Percentiles rank a stretch among this genome's conserved stretches.
Conservation (phyloP, 371 early-diverging fungal species). For the Rhizopus delemar region DNA sequence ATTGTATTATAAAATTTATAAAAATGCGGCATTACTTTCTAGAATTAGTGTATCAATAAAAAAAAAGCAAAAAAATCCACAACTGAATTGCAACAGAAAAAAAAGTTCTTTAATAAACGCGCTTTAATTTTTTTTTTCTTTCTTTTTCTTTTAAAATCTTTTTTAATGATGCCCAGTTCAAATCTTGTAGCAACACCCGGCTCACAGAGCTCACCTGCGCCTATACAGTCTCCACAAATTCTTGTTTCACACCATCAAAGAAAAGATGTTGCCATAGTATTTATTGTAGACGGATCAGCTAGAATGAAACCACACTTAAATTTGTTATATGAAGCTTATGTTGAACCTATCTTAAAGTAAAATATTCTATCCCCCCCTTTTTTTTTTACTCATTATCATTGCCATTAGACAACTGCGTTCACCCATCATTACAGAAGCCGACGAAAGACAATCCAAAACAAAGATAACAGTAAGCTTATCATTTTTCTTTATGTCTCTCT, state of each 20-base stretch:
- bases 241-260: conserved; percentile 42
- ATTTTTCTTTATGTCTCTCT: not conserved
- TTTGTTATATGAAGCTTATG: conserved; percentile 52
- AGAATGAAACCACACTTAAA: conserved; percentile 57
- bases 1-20: too few species aligned
- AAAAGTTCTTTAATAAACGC: too few species aligned
- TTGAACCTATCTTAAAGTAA: conserved; percentile 64
- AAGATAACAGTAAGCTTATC: conserved; percentile 53
- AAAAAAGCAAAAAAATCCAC: too few species aligned
- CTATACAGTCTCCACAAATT: conserved; percentile 80
- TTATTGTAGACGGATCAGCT: conserved; percentile 64
- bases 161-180: conserved; percentile 2
- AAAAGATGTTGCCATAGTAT: conserved; percentile 59
- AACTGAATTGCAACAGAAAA: too few species aligned
- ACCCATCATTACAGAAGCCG: conserved; percentile 54
- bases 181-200: conserved; percentile 39
- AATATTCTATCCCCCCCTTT: not conserved
- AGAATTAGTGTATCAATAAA: too few species aligned
- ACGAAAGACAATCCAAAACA: conserved; percentile 55
- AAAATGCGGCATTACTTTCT: too few species aligned
- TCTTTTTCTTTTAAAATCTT: too few species aligned
- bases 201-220: conserved; percentile 41
- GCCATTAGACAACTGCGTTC: conserved; percentile 54
- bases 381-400: conserved; percentile 4
- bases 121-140: too few species aligned